Evolutionary conservation across 2,329 filamentous ascomycete genomes (phyloP).

Genomic region (Penicillium sp.): DNA sequence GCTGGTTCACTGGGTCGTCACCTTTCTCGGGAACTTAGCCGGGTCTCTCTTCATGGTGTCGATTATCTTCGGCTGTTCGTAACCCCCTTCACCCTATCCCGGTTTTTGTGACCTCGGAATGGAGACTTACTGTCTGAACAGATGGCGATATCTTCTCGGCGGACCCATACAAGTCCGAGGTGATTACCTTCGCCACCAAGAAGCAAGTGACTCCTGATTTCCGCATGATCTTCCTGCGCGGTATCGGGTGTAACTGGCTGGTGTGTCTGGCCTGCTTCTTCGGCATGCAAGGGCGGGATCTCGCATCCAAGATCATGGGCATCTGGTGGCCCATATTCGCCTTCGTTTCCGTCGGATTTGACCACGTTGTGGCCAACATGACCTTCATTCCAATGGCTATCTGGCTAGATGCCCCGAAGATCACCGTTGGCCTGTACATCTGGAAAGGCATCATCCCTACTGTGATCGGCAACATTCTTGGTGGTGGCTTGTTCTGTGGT

Average conservation of each 20-base stretch:
- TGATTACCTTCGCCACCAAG: slow-evolving; percentile 47
- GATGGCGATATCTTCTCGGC: slow-evolving; percentile 49
- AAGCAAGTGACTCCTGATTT: slow-evolving; percentile 52
- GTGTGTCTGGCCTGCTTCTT: slow-evolving; percentile 54
- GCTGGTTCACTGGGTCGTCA: slow-evolving; percentile 46
- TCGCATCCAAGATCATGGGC: slow-evolving; percentile 53
- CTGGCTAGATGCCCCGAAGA: slow-evolving; percentile 45
- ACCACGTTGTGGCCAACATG: slow-evolving; percentile 60
- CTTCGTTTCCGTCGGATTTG: slow-evolving; percentile 54
- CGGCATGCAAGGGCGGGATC: slow-evolving; percentile 48
- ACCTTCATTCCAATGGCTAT: slow-evolving; percentile 54
- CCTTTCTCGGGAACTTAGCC: slow-evolving; percentile 51
- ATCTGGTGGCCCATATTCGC: slow-evolving; percentile 59
- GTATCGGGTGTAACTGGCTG: slow-evolving; percentile 58
- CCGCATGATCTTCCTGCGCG: slow-evolving; percentile 55
- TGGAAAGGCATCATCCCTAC: slow-evolving; percentile 58
- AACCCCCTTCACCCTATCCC: background rate
- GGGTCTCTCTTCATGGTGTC: slow-evolving; percentile 50
- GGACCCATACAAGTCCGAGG: slow-evolving; percentile 46
- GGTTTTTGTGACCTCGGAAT: too few relatives aligned
- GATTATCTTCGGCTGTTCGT: slow-evolving; percentile 50
- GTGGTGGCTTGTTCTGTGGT: slow-evolving; percentile 54
- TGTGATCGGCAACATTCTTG: slow-evolving; percentile 54
- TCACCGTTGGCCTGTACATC: slow-evolving; percentile 53
- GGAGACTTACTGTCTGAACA: slow-evolving; percentile 17